Conservation (phyloP, 768 basidiomycete genomes). For the Hysterangium stoloniferum region DNA sequence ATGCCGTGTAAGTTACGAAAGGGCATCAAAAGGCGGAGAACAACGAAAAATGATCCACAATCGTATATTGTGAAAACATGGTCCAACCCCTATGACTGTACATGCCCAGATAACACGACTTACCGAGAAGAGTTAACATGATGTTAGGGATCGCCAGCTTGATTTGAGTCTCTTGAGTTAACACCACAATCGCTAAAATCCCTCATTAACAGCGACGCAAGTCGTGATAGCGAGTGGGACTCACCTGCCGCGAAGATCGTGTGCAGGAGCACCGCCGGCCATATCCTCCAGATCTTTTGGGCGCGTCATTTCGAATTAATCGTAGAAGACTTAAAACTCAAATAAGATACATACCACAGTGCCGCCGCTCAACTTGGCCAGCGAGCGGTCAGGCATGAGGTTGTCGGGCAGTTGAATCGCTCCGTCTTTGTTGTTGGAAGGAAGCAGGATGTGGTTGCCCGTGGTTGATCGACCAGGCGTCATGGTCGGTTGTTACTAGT, state of each 20-base stretch:
- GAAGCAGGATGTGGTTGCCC: conserved; percentile 12
- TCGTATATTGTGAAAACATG: not conserved
- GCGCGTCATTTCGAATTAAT: not conserved
- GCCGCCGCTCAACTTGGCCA: conserved; percentile 33
- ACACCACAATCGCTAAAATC: conserved; percentile 33
- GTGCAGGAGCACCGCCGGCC: conserved; percentile 59
- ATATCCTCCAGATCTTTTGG: conserved; percentile 47
- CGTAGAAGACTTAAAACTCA: not conserved
- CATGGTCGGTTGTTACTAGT: conserved; percentile 15
- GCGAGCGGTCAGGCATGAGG: not conserved
- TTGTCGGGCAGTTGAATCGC: not conserved
- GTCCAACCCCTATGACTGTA: not conserved
- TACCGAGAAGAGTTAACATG: conserved; percentile 55
- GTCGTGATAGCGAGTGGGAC: not conserved
- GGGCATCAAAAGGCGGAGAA: no score
- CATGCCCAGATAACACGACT: conserved; percentile 12
- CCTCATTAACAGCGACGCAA: not conserved
- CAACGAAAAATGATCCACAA: not conserved
- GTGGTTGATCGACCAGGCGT: not conserved
- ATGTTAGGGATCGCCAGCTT: conserved; percentile 44
- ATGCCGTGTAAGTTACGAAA: not conserved
- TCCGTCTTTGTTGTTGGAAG: conserved; percentile 17
- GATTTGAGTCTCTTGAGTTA: conserved; percentile 34
- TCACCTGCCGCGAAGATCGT: conserved; percentile 47
- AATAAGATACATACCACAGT: conserved; percentile 29